Conservation (phyloP, 208 protist species). For the Leishmania tarentolae region DNA sequence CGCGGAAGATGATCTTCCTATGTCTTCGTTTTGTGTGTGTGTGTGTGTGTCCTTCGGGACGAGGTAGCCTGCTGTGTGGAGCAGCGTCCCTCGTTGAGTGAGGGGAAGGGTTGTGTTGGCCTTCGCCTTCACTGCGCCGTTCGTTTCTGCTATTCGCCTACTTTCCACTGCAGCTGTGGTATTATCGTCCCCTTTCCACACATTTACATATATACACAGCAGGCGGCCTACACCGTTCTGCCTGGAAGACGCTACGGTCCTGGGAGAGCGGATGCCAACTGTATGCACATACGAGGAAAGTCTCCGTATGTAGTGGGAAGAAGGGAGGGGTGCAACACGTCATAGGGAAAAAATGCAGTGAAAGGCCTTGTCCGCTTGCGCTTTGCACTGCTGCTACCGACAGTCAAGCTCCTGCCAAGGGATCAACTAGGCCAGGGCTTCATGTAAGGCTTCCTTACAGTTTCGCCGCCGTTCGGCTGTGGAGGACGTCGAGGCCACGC, state of each 20-base stretch:
- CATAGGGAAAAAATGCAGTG: not conserved
- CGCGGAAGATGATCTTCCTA: too few relatives aligned
- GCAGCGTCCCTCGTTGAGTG: not conserved
- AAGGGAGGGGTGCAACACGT: not conserved
- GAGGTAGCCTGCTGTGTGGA: not conserved
- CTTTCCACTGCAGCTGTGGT: not conserved
- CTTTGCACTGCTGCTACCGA: not conserved
- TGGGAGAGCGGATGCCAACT: not conserved
- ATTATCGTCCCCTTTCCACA: not conserved
- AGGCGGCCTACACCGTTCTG: too few relatives aligned
- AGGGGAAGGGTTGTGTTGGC: not conserved
- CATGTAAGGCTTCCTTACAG: slow-evolving; percentile 17
- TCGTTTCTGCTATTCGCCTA: not conserved
- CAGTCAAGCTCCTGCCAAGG: not conserved
- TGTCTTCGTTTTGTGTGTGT: not conserved
- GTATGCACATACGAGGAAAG: not conserved
- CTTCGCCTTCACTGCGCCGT: not conserved
- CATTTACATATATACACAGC: too few relatives aligned
- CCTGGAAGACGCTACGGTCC: too few relatives aligned
- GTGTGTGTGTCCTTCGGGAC: not conserved
- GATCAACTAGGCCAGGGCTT: not conserved
- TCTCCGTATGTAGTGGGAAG: not conserved
- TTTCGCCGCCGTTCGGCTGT: slow-evolving; percentile 39
- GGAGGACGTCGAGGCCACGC: slow-evolving; percentile 57
- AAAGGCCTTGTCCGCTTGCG: not conserved